Percentiles rank a stretch among this genome's conserved stretches.
These are phyloP conservation scores for Neonectria magnoliae DNA, from an alignment of 2,329 filamentous ascomycete species.

Conservation along the genomic window DNA sequence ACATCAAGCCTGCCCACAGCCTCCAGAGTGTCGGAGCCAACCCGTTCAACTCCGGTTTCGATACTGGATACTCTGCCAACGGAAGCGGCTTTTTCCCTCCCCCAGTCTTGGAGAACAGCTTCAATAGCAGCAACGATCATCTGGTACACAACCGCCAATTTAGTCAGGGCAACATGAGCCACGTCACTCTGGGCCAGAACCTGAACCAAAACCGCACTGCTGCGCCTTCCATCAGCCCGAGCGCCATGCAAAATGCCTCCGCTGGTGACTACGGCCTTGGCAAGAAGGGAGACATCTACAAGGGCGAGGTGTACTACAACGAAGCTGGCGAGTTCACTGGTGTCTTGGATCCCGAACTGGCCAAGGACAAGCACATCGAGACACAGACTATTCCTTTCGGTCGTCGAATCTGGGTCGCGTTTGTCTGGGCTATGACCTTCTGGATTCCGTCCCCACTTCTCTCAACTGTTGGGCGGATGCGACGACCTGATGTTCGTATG, in stretches of 20 bases:
- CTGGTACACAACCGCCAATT: conserved; percentile 70
- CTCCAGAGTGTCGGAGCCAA: conserved; percentile 57
- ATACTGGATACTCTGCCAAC: conserved; percentile 76
- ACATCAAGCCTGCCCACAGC: conserved; percentile 76
- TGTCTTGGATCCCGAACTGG: conserved; percentile 79
- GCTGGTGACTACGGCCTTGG: conserved; percentile 91
- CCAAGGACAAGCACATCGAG: conserved; percentile 79
- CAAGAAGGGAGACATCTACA: conserved; percentile 81
- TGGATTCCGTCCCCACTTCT: conserved; percentile 93
- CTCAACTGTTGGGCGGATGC: conserved; percentile 89
- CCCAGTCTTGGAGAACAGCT: conserved; percentile 67
- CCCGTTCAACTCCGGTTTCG: conserved; percentile 60
- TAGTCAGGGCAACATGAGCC: conserved; percentile 66
- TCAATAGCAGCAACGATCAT: conserved; percentile 77
- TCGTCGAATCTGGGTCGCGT: conserved; percentile 80
- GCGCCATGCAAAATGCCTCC: conserved; percentile 64
- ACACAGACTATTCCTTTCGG: conserved; percentile 70
- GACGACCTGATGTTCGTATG: conserved; percentile 94
- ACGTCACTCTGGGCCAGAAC: conserved; percentile 59
- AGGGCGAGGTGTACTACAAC: conserved; percentile 79
- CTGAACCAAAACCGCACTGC: conserved; percentile 47
- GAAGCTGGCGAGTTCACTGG: conserved; percentile 74
- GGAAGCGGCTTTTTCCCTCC: conserved; percentile 76
- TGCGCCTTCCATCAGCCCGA: conserved; percentile 71
- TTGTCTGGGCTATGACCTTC: conserved; percentile 90